Evolutionary conservation across 140 eudicot genomes (phyloP).

Genomic region (Cichorium intybus): DNA sequence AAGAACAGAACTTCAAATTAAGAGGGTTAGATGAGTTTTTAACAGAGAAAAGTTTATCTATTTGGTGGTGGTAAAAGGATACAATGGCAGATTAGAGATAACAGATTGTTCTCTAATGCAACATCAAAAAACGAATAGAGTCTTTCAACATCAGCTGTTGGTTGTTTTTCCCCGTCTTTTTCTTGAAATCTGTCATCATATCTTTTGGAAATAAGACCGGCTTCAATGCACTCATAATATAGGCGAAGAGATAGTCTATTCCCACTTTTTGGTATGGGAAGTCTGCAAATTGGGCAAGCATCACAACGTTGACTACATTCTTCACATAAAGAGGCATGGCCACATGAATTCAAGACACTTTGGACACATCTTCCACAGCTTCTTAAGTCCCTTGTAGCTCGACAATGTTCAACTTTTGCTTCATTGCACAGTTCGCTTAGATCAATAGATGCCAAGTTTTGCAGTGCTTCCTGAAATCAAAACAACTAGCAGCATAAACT

Average conservation of each 20-base stretch:
- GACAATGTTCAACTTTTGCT: slow-evolving; percentile 93
- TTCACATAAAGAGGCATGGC: slow-evolving; percentile 92
- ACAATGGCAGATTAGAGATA: slow-evolving; percentile 89
- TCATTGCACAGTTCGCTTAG: slow-evolving; percentile 76
- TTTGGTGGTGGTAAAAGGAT: slow-evolving; percentile 41
- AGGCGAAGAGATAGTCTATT: slow-evolving; percentile 68
- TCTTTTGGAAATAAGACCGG: slow-evolving; percentile 84
- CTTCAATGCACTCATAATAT: slow-evolving; percentile 89
- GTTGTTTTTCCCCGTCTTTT: slow-evolving; percentile 55
- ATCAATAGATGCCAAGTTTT: slow-evolving; percentile 82
- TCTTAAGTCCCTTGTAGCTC: slow-evolving; percentile 97
- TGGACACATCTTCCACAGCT: slow-evolving; percentile 87
- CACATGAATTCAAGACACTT: slow-evolving; percentile 71
- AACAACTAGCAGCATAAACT: slow-evolving; percentile 14
- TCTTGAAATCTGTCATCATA: slow-evolving; percentile 79
- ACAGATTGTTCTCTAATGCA: slow-evolving; percentile 87
- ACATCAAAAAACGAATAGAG: slow-evolving; percentile 86
- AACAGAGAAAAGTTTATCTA: neutral
- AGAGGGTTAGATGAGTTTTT: neutral
- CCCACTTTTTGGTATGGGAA: slow-evolving; percentile 58
- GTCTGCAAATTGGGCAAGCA: slow-evolving; percentile 85
- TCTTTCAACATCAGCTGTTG: slow-evolving; percentile 73
- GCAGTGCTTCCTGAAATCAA: slow-evolving; percentile 67
- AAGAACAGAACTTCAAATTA: slow-evolving; percentile 17
- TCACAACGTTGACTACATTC: slow-evolving; percentile 95